Base-by-base conservation (phyloP, 108 stramenopile species). In the Nannochloropsis granulata region DNA sequence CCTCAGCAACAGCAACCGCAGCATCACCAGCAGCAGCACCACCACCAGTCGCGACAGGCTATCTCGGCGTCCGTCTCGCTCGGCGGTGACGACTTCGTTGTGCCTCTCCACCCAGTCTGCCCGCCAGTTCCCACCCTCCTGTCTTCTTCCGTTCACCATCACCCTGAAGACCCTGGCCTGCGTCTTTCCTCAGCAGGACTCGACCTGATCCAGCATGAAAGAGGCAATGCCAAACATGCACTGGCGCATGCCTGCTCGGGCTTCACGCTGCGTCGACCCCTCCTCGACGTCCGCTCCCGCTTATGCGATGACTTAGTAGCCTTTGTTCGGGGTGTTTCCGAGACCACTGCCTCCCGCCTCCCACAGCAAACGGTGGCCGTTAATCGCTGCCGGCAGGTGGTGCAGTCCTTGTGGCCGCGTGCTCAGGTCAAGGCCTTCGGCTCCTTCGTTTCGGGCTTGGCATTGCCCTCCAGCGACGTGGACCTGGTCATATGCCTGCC, bases 401-500 rank as follows among this genome's bases (percentile, higher is more conserved):
- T 91, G n/a, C 85, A 86, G 78, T 82, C 83, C 13, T 88, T 91
- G 0, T 91, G 90, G 90, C 90, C 90, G 9, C 90, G 90, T 34
- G 90, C 90, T 25, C 43, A 87, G 86, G 89, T 90, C 25, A 89
- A 91, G 24, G 44, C 84, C 43, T 91, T 88, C 82, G 96, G 96
- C 14, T 94, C 94, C 71, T 94, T 95, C 84, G 93, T 94, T 23
- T 94, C 94, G 19, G 94, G 93, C 12, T 88, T 95, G 16, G 93
- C 93, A 42, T 85, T 95, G 81, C 96, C 95, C 14, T 92, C 92
- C n/a, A 94, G 93, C 43, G 96, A 97, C 85, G 88, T 97, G 56
- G 96, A 97, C 82, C 95, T 97, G 84, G 94, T 97, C 21, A 95
- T 97, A 23, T 95, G 94, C 82, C 92, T 97, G 44, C 96, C 96